Conservation (phyloP, 441 rosid species). For the Capsella rubella region DNA sequence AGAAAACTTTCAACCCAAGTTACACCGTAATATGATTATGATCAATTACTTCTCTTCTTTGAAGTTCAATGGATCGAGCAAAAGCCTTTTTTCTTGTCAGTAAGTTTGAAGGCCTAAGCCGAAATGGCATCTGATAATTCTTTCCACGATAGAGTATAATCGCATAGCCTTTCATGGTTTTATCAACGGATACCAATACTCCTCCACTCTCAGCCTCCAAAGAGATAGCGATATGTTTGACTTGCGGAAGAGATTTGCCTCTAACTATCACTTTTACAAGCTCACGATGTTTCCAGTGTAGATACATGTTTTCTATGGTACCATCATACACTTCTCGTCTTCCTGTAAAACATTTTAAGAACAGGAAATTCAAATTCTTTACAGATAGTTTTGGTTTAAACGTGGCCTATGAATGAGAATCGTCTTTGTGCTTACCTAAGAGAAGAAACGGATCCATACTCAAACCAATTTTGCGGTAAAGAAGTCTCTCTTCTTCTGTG, state of each 20-base stretch:
- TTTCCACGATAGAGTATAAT: constrained; percentile 86
- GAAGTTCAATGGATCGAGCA: constrained; percentile 85
- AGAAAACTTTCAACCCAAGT: constrained; percentile 24
- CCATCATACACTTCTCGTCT: constrained; percentile 82
- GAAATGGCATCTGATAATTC: constrained; percentile 66
- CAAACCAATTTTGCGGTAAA: constrained; percentile 80
- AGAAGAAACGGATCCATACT: constrained; percentile 89
- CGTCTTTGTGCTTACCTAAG: constrained; percentile 61
- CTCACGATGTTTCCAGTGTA: constrained; percentile 92
- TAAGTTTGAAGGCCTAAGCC: constrained; percentile 69
- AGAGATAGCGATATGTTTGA: constrained; percentile 76
- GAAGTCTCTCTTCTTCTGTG: constrained; percentile 82
- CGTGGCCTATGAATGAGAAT: constrained; percentile 17
- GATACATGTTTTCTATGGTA: constrained; percentile 88
- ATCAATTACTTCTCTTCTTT: constrained; percentile 77
- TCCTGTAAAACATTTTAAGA: constrained; percentile 48
- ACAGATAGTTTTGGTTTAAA: constrained; percentile 17
- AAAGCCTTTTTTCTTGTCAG: constrained; percentile 82
- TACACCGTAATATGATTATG: neutral
- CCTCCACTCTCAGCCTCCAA: constrained; percentile 96
- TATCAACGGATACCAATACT: constrained; percentile 78
- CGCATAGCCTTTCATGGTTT: constrained; percentile 74
- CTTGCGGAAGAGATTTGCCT: constrained; percentile 65
- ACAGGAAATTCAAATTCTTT: neutral
- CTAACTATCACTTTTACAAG: constrained; percentile 76